These are phyloP conservation scores for Podospora sp. DNA, from an alignment of 495 filamentous ascomycete genomes.

Conservation along the genomic window DNA sequence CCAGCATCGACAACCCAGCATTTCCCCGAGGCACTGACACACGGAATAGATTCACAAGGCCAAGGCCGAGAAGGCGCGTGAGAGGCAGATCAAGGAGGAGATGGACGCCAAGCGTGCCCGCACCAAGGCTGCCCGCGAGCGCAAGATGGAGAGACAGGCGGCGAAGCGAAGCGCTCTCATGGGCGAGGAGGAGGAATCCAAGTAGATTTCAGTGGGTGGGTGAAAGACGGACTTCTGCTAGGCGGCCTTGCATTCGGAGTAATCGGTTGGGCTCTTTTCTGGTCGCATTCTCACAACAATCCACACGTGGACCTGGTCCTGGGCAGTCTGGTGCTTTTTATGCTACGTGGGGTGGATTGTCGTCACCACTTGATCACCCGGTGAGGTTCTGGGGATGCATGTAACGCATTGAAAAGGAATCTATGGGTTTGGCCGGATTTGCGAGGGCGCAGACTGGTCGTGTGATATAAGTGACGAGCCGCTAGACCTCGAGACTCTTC, in stretches of 20 bases:
- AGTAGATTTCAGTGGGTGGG: constrained; percentile 39
- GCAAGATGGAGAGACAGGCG: constrained; percentile 82
- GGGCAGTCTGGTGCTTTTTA: constrained; percentile 26
- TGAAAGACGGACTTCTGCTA: constrained; percentile 42
- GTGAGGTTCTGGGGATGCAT: constrained; percentile 43
- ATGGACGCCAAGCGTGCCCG: constrained; percentile 99
- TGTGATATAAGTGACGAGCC: constrained; percentile 12
- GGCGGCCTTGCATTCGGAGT: constrained; percentile 60
- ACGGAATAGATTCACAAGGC: constrained; percentile 89
- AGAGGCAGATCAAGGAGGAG: constrained; percentile 93
- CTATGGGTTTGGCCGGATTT: constrained; percentile 50
- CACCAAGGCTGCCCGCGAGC: constrained; percentile 99
- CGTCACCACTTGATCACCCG: constrained; percentile 23
- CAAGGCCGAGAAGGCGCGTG: constrained; percentile 97
- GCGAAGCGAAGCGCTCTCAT: constrained; percentile 86
- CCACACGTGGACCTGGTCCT: constrained; percentile 30
- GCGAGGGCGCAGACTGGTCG: constrained; percentile 17
- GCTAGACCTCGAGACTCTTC: neutral
- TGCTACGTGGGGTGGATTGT: constrained; percentile 31
- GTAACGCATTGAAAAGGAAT: constrained; percentile 60
- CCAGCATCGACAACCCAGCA: neutral
- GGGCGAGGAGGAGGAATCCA: constrained; percentile 69
- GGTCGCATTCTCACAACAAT: constrained; percentile 46
- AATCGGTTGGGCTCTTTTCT: constrained; percentile 58
- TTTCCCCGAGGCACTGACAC: constrained; percentile 25